A percentile compares a stretch with the other conserved stretches of the same genome.
These are phyloP conservation scores for Leccinum broughii DNA, from an alignment of 768 basidiomycete genomes.

Conservation along the genomic window DNA sequence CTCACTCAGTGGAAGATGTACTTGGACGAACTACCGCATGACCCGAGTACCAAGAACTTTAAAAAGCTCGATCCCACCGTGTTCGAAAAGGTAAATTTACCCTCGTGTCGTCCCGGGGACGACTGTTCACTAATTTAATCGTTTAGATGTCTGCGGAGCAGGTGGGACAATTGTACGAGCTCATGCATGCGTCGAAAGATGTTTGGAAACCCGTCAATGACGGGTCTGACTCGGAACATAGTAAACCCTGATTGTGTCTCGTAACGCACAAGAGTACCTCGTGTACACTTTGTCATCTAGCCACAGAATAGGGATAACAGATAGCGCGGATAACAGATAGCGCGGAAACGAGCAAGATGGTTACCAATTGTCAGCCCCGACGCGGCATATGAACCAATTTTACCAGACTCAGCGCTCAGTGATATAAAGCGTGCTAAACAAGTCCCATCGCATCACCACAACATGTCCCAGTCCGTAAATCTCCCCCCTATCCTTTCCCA, in stretches of 20 bases:
- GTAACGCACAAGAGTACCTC: neutral
- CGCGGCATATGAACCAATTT: conserved; percentile 7
- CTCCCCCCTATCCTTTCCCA: conserved; percentile 50
- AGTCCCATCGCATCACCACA: conserved; percentile 2
- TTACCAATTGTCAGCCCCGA: neutral
- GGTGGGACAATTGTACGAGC: conserved; percentile 89
- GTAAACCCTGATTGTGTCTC: conserved; percentile 14
- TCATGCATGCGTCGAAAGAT: conserved; percentile 89
- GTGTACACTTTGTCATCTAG: conserved; percentile 10
- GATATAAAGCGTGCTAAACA: conserved; percentile 17
- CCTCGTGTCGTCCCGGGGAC: conserved; percentile 4
- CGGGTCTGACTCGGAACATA: conserved; percentile 6
- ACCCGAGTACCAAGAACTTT: conserved; percentile 44
- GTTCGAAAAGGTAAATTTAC: conserved; percentile 66
- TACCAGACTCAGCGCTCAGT: neutral
- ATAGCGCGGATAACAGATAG: neutral
- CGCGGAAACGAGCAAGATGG: neutral
- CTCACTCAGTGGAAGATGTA: conserved; percentile 95
- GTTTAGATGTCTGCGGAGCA: conserved; percentile 86
- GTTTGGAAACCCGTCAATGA: conserved; percentile 67
- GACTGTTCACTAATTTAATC: neutral
- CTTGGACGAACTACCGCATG: conserved; percentile 66
- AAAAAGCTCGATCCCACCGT: conserved; percentile 68
- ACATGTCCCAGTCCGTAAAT: conserved; percentile 40
- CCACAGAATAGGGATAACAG: conserved; percentile 6